phyloP scores from a whole-genome alignment of 2,329 filamentous ascomycete genomes.

The Trichoderma asperellum region DNA sequence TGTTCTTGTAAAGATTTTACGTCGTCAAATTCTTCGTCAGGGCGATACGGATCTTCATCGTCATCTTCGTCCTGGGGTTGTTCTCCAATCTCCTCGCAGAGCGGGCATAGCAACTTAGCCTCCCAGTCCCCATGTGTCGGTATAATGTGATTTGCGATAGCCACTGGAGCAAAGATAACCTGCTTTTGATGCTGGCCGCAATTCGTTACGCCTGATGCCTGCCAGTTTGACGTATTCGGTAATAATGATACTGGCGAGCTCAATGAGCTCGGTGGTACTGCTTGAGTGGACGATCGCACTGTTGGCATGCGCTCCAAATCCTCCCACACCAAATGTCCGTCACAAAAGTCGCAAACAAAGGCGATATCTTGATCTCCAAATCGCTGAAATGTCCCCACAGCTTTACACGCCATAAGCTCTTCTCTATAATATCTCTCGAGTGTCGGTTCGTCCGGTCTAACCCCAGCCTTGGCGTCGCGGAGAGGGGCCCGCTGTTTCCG shows the following conservation, averaged over 20 bases:
- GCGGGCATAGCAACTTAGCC: conserved; percentile 57
- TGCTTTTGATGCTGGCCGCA: conserved; percentile 52
- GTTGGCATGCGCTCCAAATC: conserved; percentile 59
- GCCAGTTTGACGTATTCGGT: conserved; percentile 51
- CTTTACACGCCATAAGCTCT: conserved; percentile 56
- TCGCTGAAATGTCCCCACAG: conserved; percentile 59
- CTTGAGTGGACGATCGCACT: conserved; percentile 43
- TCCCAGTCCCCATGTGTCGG: conserved; percentile 57
- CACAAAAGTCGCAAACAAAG: conserved; percentile 65
- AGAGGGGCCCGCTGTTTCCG: conserved; percentile 48
- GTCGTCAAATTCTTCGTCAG: conserved; percentile 56
- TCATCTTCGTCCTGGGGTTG: conserved; percentile 50
- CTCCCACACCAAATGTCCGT: conserved; percentile 63
- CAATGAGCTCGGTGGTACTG: conserved; percentile 35
- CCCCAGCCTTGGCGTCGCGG: conserved; percentile 1
- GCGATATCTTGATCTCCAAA: conserved; percentile 59
- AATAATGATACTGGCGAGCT: conserved; percentile 17
- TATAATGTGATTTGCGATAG: conserved; percentile 60
- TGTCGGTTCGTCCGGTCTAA: conserved; percentile 34
- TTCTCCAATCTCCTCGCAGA: conserved; percentile 58
- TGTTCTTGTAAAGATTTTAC: conserved; percentile 57
- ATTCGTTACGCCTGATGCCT: conserved; percentile 51
- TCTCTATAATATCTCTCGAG: conserved; percentile 49
- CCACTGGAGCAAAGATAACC: conserved; percentile 60
- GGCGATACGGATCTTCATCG: conserved; percentile 54